Evolutionary conservation across 1,284 basidiomycete genomes (phyloP).

Genomic region (Flammula alnicola): DNA sequence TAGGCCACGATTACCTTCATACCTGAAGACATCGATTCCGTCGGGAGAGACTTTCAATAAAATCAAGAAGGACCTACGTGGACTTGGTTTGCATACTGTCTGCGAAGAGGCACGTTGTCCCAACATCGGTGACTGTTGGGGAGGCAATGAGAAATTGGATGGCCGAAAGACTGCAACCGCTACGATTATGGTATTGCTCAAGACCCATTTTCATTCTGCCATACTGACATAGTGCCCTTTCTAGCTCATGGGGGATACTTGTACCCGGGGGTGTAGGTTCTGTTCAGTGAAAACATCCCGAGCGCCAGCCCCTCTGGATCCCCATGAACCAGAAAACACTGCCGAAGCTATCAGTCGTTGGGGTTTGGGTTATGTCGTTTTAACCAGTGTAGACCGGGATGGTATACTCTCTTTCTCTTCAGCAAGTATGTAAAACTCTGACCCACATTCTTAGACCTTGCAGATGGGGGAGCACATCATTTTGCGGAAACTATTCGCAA

Average conservation of each 20-base stretch:
- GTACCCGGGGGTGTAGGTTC: slow-evolving; percentile 97
- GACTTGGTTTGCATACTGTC: slow-evolving; percentile 92
- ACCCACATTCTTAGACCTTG: slow-evolving; percentile 65
- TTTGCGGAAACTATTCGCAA: slow-evolving; percentile 94
- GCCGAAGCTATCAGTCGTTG: slow-evolving; percentile 98
- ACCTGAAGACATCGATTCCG: slow-evolving; percentile 94
- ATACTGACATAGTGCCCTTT: slow-evolving; percentile 14
- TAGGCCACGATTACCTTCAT: slow-evolving; percentile 89
- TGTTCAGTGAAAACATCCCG: slow-evolving; percentile 97
- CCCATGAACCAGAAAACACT: slow-evolving; percentile 97
- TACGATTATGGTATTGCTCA: slow-evolving; percentile 92
- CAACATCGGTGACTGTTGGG: slow-evolving; percentile 99
- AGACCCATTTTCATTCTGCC: slow-evolving; percentile 4
- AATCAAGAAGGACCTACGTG: slow-evolving; percentile 95
- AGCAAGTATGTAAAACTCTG: slow-evolving; percentile 1
- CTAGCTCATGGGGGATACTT: slow-evolving; percentile 99
- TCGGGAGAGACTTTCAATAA: slow-evolving; percentile 87
- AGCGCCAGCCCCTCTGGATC: slow-evolving; percentile 88
- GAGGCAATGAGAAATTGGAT: slow-evolving; percentile 80
- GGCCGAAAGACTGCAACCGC: slow-evolving; percentile 90
- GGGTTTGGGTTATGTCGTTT: slow-evolving; percentile 98
- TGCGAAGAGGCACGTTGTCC: slow-evolving; percentile 99
- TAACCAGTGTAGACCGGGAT: slow-evolving; percentile 97
- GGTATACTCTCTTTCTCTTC: slow-evolving; percentile 52
- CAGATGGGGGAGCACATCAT: slow-evolving; percentile 91